These are phyloP conservation scores for Alternaria gaisen DNA, from an alignment of 2,329 filamentous ascomycete species.

Conservation along the genomic window DNA sequence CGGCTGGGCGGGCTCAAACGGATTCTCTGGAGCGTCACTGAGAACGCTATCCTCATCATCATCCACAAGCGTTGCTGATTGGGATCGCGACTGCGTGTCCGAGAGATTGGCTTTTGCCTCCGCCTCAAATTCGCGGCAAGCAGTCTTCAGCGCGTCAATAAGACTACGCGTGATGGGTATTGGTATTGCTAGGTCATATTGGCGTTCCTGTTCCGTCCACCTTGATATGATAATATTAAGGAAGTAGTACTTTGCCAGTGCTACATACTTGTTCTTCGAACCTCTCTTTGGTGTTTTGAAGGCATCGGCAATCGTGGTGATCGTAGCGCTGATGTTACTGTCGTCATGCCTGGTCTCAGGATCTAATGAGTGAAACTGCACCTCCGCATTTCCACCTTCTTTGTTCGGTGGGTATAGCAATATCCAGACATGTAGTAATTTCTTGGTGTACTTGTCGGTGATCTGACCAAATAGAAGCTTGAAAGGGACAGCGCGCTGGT, in stretches of 20 bases:
- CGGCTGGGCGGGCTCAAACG: not conserved
- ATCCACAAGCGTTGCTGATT: not conserved
- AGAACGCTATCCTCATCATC: not conserved
- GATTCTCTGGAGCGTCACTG: not conserved
- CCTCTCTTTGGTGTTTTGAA: not conserved
- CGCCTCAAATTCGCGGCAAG: not conserved
- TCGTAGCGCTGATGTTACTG: not conserved
- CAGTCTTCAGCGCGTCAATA: not conserved
- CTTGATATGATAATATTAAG: not conserved
- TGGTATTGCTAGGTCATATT: not conserved
- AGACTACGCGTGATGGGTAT: not conserved
- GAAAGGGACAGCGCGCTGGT: not conserved
- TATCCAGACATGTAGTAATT: not conserved
- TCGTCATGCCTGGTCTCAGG: not conserved
- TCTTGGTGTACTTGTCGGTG: not conserved
- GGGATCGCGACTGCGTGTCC: not conserved
- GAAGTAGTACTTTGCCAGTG: constrained; percentile 20
- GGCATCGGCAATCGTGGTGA: not conserved
- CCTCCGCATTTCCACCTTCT: not conserved
- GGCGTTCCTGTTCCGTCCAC: not conserved
- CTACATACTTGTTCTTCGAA: constrained; percentile 1
- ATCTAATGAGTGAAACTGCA: constrained; percentile 1
- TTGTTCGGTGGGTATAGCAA: not conserved
- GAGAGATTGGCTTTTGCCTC: not conserved
- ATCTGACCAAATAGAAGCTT: not conserved